Conservation (phyloP, 2,329 filamentous ascomycete species). For the Diaporthe sp. region DNA sequence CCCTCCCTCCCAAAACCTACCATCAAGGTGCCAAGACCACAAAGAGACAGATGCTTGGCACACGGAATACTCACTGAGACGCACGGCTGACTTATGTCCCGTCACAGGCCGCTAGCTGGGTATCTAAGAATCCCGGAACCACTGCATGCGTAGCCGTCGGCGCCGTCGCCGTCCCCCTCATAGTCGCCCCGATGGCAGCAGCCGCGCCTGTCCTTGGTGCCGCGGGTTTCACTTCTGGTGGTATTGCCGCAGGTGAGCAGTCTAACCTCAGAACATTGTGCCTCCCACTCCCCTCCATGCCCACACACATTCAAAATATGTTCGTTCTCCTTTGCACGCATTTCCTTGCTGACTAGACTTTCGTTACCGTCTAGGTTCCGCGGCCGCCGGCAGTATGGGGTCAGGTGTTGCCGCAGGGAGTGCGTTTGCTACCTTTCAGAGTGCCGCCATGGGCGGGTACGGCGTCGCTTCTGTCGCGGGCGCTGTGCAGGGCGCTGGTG, state of each 20-base stretch:
- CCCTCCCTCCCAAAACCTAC: no score
- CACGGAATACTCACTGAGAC: background rate
- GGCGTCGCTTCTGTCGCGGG: constrained; percentile 37
- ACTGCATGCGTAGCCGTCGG: constrained; percentile 7
- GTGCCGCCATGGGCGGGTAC: constrained; percentile 43
- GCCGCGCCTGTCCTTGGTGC: constrained; percentile 31
- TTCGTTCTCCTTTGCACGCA: background rate
- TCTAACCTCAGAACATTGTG: no score
- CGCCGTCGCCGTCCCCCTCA: background rate
- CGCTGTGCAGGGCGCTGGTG: constrained; percentile 37
- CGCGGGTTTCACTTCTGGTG: constrained; percentile 35
- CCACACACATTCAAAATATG: no score
- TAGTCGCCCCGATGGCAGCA: constrained; percentile 35
- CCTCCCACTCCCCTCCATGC: no score
- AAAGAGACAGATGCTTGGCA: background rate
- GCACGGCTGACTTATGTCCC: background rate
- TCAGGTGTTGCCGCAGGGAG: constrained; percentile 41
- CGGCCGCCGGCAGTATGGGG: constrained; percentile 40
- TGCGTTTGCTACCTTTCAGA: constrained; percentile 41
- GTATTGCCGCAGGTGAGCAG: constrained; percentile 36
- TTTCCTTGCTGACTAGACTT: background rate
- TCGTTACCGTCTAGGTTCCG: constrained; percentile 39
- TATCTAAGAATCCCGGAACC: constrained; percentile 20
- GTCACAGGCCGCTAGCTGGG: constrained; percentile 17
- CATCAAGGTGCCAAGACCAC: no score